phyloP scores from a whole-genome alignment of 2,329 filamentous ascomycete genomes.

The Phoma sp. region DNA sequence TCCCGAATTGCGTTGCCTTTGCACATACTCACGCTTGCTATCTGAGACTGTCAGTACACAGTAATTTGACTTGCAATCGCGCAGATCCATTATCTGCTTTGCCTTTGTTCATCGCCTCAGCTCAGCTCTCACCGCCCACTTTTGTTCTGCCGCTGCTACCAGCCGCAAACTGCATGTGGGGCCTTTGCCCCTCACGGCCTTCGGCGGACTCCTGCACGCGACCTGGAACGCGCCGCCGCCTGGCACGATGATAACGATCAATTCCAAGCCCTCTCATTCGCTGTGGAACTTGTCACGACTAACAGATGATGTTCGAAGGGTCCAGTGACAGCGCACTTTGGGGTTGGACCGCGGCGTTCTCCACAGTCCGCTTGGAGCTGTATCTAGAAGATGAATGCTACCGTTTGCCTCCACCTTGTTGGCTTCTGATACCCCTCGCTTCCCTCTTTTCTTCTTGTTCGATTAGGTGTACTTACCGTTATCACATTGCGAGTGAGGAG shows the following conservation, averaged over 20 bases:
- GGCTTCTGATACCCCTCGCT: not conserved
- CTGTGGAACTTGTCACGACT: conserved; percentile 7
- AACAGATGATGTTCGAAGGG: conserved; percentile 4
- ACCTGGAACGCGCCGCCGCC: conserved; percentile 15
- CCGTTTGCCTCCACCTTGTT: conserved; percentile 5
- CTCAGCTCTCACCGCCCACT: conserved; percentile 5
- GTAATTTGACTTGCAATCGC: no score
- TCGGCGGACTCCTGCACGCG: conserved; percentile 36
- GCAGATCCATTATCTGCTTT: no score
- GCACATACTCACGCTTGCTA: no score
- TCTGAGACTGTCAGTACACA: no score
- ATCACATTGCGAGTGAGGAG: no score
- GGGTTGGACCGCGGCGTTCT: conserved; percentile 12
- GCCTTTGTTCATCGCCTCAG: not conserved
- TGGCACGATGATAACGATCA: conserved; percentile 16
- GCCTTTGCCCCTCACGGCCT: conserved; percentile 25
- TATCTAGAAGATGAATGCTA: conserved; percentile 9
- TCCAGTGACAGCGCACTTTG: conserved; percentile 9
- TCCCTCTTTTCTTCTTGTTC: not conserved
- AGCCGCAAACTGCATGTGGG: conserved; percentile 10
- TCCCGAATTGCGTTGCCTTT: no score
- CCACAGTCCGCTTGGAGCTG: conserved; percentile 14
- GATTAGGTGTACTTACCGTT: no score
- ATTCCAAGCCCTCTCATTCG: conserved; percentile 25
- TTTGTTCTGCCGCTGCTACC: not conserved